phyloP scores from a whole-genome alignment of 208 protist species.

The Borovskyia barvae region DNA sequence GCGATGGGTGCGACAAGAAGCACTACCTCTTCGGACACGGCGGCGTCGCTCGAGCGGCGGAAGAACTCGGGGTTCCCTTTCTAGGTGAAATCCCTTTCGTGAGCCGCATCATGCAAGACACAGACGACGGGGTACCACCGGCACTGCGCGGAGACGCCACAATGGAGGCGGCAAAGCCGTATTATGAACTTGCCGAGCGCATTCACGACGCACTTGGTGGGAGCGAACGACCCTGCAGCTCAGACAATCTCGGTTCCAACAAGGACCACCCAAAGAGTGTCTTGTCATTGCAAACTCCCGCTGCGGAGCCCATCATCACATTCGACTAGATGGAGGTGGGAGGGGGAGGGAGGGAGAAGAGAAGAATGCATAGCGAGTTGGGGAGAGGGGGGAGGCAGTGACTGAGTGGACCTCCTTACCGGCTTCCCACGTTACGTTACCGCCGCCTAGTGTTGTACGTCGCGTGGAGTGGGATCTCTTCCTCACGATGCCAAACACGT shows the following conservation, averaged over 20 bases:
- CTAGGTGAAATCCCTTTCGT: slow-evolving; percentile 93
- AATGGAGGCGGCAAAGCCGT: slow-evolving; percentile 70
- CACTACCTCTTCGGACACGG: slow-evolving; percentile 94
- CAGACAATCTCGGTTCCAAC: no score
- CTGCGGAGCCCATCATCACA: slow-evolving; percentile 35
- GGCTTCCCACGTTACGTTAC: no score
- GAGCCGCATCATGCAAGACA: slow-evolving; percentile 86
- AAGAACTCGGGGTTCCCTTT: slow-evolving; percentile 88
- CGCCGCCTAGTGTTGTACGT: no score
- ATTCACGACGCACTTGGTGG: slow-evolving; percentile 35
- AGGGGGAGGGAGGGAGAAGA: not conserved
- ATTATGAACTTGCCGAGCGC: slow-evolving; percentile 71
- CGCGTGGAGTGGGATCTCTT: no score
- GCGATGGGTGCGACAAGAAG: slow-evolving; percentile 81
- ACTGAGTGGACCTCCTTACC: no score
- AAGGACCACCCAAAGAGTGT: no score
- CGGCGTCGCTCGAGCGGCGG: slow-evolving; percentile 80
- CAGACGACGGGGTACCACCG: slow-evolving; percentile 91
- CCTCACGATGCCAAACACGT: no score
- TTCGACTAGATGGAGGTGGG: slow-evolving; percentile 29
- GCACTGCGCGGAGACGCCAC: slow-evolving; percentile 77
- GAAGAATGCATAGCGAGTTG: no score
- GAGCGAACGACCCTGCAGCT: slow-evolving; percentile 2
- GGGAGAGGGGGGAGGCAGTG: no score
- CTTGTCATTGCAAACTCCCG: no score